Evolutionary conservation across 2,329 filamentous ascomycete species (phyloP), one percentile per base, ranked within the genome.

Genomic region (Alternaria triticina): DNA sequence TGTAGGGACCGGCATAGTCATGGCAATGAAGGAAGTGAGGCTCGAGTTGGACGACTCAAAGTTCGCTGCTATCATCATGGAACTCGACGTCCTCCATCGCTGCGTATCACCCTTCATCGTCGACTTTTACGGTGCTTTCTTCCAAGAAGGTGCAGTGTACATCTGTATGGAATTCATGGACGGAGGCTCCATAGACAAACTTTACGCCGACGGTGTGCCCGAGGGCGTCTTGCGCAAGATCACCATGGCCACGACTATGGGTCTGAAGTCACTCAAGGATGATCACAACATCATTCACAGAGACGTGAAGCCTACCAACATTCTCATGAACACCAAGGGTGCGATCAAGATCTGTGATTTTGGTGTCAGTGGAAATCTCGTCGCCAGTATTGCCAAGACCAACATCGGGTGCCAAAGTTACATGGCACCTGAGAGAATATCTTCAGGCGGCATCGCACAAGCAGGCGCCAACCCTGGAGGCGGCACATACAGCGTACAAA

Each of bases 111-210:
- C 96, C 0, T 97, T 95, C 80, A 98, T 99, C 71, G 96, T 99
- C 79, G 95, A 99, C 77, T 99, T 99, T 75, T 99, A 98, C 79
- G 96, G 96, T 1, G 96, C 96, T 6, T 99, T 99, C 79, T 99
- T 97, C 85, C 96, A 99, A 77, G 96, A 99, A 83, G 95, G 96
- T 27, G 96, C 96, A 0, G 96, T 99, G 2, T 99, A 99, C 81
- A 98, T 99, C 80, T 99, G 96, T 82, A 97, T 99, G 79, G 96
- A 99, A 82, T 97, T 94, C 81, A 99, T 99, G 96, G 94, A 99
- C 77, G 96, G 96, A 50, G 96, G 96, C 8, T 98, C 94, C 40
- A 94, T 98, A 76, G 96, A 99, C 84, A 97, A 97, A 80, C 83
- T 99, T 12, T 99, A 99, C 79, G 87, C 87, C 11, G 93, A 94